A percentile compares a stretch with the other conserved stretches of the same genome.
phyloP scores from a whole-genome alignment of 495 filamentous ascomycete genomes.

The Amorphotheca resinae region DNA sequence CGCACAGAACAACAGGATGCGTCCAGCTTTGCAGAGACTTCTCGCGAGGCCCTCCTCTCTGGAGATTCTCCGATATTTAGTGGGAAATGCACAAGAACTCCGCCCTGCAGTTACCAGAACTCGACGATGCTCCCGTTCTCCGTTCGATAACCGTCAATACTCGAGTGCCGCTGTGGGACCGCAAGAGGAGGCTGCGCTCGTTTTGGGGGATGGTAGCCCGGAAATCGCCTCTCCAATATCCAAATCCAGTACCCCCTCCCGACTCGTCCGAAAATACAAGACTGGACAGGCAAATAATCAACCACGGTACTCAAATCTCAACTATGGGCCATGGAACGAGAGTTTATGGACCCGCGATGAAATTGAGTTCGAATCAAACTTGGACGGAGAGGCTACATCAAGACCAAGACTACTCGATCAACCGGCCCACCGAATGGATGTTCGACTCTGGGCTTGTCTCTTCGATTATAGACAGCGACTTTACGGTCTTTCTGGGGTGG shows the following conservation, averaged over 20 bases:
- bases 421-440: constrained; percentile 34
- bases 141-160: not conserved
- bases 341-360: constrained; percentile 14
- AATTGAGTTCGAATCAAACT: constrained; percentile 37
- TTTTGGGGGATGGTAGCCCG: not conserved
- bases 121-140: not conserved
- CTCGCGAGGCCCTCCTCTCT: constrained; percentile 40
- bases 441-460: constrained; percentile 52
- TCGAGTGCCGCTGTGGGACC: constrained; percentile 14
- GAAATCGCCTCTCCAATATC: not conserved
- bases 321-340: constrained; percentile 13
- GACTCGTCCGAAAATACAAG: not conserved
- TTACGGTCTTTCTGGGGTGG: constrained; percentile 45
- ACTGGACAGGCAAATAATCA: not conserved
- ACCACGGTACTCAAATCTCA: not conserved
- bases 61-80: constrained; percentile 33
- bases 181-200: constrained; percentile 1
- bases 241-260: not conserved
- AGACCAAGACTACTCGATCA: constrained; percentile 41
- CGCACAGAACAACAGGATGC: constrained; percentile 25
- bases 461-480: constrained; percentile 47
- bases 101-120: not conserved
- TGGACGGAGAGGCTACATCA: constrained; percentile 26
- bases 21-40: constrained; percentile 41
- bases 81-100: constrained; percentile 14